Evolutionary conservation across 1,139 yeast species (phyloP).

Genomic region (Pichia sp.): DNA sequence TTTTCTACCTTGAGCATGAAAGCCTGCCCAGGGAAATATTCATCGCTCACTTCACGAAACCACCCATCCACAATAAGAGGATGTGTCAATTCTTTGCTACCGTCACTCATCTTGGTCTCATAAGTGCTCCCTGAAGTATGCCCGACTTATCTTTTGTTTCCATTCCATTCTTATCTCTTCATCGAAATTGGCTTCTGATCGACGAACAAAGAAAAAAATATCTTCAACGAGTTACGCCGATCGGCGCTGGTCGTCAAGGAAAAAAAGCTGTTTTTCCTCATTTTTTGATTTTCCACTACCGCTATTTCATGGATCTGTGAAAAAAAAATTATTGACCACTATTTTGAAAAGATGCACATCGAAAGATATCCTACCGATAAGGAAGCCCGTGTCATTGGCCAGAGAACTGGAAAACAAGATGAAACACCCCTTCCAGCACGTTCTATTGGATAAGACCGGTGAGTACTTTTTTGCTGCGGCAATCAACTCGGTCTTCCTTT

Average conservation of each 20-base stretch:
- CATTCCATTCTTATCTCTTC: no score
- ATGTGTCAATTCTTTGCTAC: conserved; percentile 21
- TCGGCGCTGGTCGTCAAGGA: no score
- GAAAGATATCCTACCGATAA: no score
- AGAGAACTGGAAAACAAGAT: conserved; percentile 23
- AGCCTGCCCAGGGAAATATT: conserved; percentile 93
- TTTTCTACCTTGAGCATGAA: conserved; percentile 80
- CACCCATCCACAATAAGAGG: conserved; percentile 60
- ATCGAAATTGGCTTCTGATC: no score
- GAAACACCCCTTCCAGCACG: conserved; percentile 68
- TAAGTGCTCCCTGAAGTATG: no score
- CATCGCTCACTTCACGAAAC: conserved; percentile 85
- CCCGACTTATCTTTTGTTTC: no score
- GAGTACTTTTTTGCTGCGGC: conserved; percentile 50
- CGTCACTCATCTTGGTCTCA: background rate
- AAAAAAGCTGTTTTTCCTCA: no score
- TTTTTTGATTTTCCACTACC: background rate
- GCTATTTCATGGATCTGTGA: background rate
- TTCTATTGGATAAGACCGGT: conserved; percentile 42
- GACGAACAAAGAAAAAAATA: no score
- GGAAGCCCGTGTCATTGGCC: no score
- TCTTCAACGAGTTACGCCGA: no score
- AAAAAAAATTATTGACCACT: background rate
- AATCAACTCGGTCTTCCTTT: conserved; percentile 54
- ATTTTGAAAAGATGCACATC: background rate